These are phyloP conservation scores for Macadamia integrifolia DNA, from an alignment of 164 flowering plant genomes.

Conservation along the genomic window DNA sequence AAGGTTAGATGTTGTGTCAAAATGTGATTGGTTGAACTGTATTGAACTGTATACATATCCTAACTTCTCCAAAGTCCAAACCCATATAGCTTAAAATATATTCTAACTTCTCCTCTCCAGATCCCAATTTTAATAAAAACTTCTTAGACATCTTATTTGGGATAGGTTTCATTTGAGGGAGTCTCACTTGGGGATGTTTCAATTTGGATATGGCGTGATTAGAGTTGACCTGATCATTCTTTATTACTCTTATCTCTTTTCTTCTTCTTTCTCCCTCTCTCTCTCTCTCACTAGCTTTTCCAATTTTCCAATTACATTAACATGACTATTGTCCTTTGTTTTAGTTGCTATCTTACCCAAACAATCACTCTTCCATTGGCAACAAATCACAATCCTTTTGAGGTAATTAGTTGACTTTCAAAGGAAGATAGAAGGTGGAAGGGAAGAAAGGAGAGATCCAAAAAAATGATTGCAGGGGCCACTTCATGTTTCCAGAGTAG, in stretches of 20 bases:
- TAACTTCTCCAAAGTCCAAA: no score
- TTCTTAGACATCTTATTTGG: slow-evolving; percentile 5
- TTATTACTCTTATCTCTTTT: no score
- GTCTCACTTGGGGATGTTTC: slow-evolving; percentile 13
- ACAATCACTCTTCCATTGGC: not conserved
- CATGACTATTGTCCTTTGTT: not conserved
- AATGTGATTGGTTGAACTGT: no score
- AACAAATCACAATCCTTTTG: not conserved
- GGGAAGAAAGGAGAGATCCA: not conserved
- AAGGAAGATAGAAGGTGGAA: not conserved
- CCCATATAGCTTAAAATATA: not conserved
- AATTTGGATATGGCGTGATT: not conserved
- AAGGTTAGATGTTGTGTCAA: no score
- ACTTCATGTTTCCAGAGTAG: slow-evolving; percentile 24
- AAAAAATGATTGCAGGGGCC: slow-evolving; percentile 25
- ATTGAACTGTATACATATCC: no score
- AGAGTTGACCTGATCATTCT: slow-evolving; percentile 16
- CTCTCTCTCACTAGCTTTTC: not conserved
- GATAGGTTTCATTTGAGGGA: slow-evolving; percentile 17
- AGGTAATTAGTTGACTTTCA: no score
- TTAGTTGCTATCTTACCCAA: not conserved
- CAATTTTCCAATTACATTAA: not conserved
- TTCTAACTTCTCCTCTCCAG: not conserved
- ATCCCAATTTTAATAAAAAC: not conserved
- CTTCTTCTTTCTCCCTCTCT: not conserved